phyloP scores from a whole-genome alignment of 2,329 filamentous ascomycete genomes.

The Huntiella omanensis region DNA sequence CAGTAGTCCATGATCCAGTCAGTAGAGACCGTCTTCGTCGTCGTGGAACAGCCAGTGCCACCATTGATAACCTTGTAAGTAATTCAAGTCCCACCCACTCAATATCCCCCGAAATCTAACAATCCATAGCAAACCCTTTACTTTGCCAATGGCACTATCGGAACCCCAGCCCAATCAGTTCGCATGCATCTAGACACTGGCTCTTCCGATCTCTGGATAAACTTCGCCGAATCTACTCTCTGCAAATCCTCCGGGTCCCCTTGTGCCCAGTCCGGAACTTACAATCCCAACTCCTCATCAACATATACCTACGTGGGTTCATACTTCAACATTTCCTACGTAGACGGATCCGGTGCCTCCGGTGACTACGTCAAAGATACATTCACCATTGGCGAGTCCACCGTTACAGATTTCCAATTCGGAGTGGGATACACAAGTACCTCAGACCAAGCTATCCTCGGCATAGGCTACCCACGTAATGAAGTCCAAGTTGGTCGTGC shows the following conservation, averaged over 20 bases:
- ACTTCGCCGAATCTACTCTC: slow-evolving; percentile 40
- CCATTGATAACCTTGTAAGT: slow-evolving; percentile 36
- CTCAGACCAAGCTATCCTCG: slow-evolving; percentile 55
- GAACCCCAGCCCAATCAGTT: slow-evolving; percentile 39
- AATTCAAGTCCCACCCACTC: neutral
- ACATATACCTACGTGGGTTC: slow-evolving; percentile 56
- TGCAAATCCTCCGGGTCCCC: slow-evolving; percentile 31
- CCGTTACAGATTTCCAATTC: slow-evolving; percentile 43
- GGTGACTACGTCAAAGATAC: slow-evolving; percentile 71
- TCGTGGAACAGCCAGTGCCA: slow-evolving; percentile 24
- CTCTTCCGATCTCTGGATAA: slow-evolving; percentile 53
- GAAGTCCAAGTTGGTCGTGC: slow-evolving; percentile 52
- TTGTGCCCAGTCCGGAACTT: slow-evolving; percentile 47
- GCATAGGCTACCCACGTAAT: slow-evolving; percentile 64
- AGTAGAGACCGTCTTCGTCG: slow-evolving; percentile 26
- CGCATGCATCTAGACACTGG: slow-evolving; percentile 48
- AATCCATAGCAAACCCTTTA: slow-evolving; percentile 37
- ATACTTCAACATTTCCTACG: slow-evolving; percentile 75
- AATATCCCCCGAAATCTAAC: slow-evolving; percentile 13
- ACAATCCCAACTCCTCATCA: slow-evolving; percentile 51
- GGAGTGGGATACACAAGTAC: slow-evolving; percentile 49
- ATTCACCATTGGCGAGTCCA: slow-evolving; percentile 37
- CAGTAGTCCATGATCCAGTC: slow-evolving; percentile 22
- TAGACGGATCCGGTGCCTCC: slow-evolving; percentile 56
- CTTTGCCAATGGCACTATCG: slow-evolving; percentile 42